Evolutionary conservation across 345 rosid species (phyloP).

Genomic region (Hibiscus mutabilis): DNA sequence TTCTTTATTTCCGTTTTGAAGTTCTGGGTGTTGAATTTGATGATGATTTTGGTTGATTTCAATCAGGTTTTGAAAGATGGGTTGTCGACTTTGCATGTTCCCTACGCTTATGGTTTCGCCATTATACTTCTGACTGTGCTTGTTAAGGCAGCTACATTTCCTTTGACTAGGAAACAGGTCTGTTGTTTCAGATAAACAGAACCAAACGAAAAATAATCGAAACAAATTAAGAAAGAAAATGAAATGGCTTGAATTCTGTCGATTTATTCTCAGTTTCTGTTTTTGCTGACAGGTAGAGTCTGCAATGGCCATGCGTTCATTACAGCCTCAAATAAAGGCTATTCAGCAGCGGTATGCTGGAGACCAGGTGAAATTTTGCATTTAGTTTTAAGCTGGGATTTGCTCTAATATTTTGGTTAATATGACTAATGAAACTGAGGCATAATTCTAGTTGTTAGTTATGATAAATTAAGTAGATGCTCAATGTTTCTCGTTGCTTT

Average conservation of each 20-base stretch:
- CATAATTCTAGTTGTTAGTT: neutral
- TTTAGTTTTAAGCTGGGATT: neutral
- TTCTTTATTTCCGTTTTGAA: neutral
- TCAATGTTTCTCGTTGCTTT: neutral
- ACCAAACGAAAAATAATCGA: neutral
- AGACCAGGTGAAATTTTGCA: conserved; percentile 38
- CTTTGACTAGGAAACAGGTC: conserved; percentile 95
- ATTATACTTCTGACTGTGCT: conserved; percentile 80
- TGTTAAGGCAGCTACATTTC: conserved; percentile 91
- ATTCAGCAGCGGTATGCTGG: conserved; percentile 79
- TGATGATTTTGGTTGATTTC: neutral
- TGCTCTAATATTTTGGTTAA: neutral
- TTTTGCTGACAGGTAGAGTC: conserved; percentile 69
- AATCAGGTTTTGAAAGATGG: conserved; percentile 81
- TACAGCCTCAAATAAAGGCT: conserved; percentile 90
- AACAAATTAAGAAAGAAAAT: neutral
- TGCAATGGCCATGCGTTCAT: conserved; percentile 84
- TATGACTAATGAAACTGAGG: neutral
- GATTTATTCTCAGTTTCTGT: neutral
- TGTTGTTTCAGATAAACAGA: neutral
- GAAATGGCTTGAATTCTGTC: neutral
- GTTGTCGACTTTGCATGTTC: conserved; percentile 62
- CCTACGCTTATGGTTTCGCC: conserved; percentile 89
- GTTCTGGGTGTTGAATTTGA: neutral
- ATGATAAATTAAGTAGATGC: conserved; percentile 19